These are phyloP conservation scores for Daphne laureola DNA, from an alignment of 441 rosid genomes.

Conservation along the genomic window DNA sequence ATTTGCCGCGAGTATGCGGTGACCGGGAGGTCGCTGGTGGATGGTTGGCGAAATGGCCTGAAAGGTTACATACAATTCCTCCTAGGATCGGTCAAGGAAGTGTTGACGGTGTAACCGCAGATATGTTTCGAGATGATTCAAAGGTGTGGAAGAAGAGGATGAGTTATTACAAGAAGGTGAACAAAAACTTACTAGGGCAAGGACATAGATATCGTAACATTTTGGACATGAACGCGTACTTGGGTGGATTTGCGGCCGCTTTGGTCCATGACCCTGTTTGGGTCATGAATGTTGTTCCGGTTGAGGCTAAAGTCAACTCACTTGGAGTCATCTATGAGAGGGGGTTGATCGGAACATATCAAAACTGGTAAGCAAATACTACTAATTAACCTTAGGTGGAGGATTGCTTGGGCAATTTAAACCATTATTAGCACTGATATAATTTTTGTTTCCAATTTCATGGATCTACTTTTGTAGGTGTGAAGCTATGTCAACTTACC, in stretches of 20 bases:
- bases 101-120: constrained; percentile 45
- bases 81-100: constrained; percentile 50
- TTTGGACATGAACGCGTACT: constrained; percentile 70
- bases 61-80: constrained; percentile 47
- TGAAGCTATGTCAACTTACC: constrained; percentile 93
- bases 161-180: constrained; percentile 50
- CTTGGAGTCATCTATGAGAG: constrained; percentile 82
- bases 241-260: constrained; percentile 87
- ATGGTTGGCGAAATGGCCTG: constrained; percentile 55
- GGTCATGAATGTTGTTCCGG: constrained; percentile 91
- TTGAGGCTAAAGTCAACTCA: constrained; percentile 43
- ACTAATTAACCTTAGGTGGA: neutral
- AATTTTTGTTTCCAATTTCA: neutral
- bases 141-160: constrained; percentile 59
- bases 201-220: constrained; percentile 56
- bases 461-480: constrained; percentile 38
- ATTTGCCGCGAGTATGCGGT: constrained; percentile 35
- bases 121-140: constrained; percentile 31
- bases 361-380: constrained; percentile 43
- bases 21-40: constrained; percentile 40
- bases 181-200: constrained; percentile 47
- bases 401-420: neutral
- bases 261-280: constrained; percentile 50
- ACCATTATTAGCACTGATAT: no score
- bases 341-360: constrained; percentile 76